A percentile compares a stretch with the other conserved stretches of the same genome.
phyloP scores from a whole-genome alignment of 306 rosid species.

The Ziziphus jujuba region DNA sequence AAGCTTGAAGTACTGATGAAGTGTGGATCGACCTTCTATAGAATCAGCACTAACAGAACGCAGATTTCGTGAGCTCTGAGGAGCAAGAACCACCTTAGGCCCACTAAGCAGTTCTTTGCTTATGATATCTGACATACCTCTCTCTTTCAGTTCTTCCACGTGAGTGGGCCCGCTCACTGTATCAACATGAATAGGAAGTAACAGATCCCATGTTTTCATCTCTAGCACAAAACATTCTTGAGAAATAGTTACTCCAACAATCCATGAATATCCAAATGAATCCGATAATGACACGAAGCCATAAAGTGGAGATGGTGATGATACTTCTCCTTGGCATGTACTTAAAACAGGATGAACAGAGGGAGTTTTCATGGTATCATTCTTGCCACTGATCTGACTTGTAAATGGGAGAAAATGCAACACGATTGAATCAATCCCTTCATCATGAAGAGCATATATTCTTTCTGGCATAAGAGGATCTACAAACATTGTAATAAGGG shows the following conservation, averaged over 20 bases:
- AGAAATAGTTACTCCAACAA: conserved; percentile 69
- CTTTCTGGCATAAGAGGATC: conserved; percentile 89
- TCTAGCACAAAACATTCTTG: conserved; percentile 80
- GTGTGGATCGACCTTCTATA: conserved; percentile 83
- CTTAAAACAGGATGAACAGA: conserved; percentile 88
- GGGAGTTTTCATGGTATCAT: conserved; percentile 73
- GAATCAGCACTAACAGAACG: conserved; percentile 88
- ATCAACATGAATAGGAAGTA: conserved; percentile 65
- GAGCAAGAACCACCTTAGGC: conserved; percentile 78
- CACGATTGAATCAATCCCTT: conserved; percentile 89
- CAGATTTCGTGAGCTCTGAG: conserved; percentile 68
- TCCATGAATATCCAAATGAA: conserved; percentile 98
- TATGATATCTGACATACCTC: conserved; percentile 54
- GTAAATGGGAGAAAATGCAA: conserved; percentile 98
- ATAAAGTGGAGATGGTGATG: conserved; percentile 56
- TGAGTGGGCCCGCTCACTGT: conserved; percentile 38
- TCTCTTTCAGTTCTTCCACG: conserved; percentile 49
- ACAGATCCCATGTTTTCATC: conserved; percentile 77
- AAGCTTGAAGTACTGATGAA: conserved; percentile 91
- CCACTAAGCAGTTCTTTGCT: conserved; percentile 89
- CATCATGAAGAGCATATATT: conserved; percentile 80
- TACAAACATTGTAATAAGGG: conserved; percentile 55
- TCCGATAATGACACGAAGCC: conserved; percentile 88
- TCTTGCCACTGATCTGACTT: conserved; percentile 69
- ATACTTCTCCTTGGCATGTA: conserved; percentile 74